Evolutionary conservation across 805 yeast species (phyloP).

Genomic region (Candida peoriensis): DNA sequence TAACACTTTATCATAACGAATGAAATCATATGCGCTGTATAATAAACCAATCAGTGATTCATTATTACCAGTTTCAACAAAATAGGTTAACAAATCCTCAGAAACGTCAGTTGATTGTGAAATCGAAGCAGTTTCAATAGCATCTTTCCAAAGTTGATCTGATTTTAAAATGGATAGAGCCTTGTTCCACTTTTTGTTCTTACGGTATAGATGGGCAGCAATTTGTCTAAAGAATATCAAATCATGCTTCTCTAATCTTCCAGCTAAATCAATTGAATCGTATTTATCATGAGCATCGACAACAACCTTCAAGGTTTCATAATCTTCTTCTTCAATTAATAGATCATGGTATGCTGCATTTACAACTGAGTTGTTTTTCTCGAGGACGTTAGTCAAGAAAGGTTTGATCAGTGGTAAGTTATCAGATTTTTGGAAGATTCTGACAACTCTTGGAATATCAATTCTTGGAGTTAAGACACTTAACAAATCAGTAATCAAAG

Average conservation of each 20-base stretch:
- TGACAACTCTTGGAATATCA: constrained; percentile 91
- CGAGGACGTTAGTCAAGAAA: constrained; percentile 85
- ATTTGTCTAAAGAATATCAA: constrained; percentile 92
- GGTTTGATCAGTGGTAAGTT: constrained; percentile 95
- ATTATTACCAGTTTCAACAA: constrained; percentile 94
- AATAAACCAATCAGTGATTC: constrained; percentile 91
- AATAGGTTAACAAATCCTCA: constrained; percentile 82
- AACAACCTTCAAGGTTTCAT: constrained; percentile 80
- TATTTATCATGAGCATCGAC: constrained; percentile 88
- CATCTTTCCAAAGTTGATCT: constrained; percentile 93
- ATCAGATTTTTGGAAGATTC: constrained; percentile 91
- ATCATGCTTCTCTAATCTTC: constrained; percentile 86
- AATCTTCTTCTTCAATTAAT: constrained; percentile 93
- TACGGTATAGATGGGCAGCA: constrained; percentile 89
- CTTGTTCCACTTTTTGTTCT: constrained; percentile 90
- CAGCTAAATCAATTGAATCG: constrained; percentile 89
- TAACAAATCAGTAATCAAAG: constrained; percentile 80
- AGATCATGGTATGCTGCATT: constrained; percentile 94
- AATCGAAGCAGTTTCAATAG: constrained; percentile 84
- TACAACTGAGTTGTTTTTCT: constrained; percentile 84
- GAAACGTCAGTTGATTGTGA: constrained; percentile 78
- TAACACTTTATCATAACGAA: constrained; percentile 76
- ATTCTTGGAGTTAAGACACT: constrained; percentile 81
- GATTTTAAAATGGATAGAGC: constrained; percentile 83
- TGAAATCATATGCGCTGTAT: constrained; percentile 76